Percentiles rank a stretch among this genome's conserved stretches.
Conservation (phyloP, 139 green algal species). For the Picochlorum costavermella region DNA sequence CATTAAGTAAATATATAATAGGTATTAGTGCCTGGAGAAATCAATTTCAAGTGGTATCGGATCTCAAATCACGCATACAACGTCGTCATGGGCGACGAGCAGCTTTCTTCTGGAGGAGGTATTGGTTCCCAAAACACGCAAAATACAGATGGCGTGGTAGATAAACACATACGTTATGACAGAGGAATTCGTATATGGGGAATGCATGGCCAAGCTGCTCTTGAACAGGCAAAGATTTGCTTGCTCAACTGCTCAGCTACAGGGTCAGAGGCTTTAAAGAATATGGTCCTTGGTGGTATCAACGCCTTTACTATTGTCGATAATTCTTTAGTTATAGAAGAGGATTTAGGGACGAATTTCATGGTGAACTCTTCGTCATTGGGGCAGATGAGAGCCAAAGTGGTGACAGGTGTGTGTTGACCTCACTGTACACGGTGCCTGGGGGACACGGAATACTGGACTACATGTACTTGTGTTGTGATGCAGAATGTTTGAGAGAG, state of each 20-base stretch:
- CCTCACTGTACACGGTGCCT: neutral
- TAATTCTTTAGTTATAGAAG: slow-evolving; percentile 45
- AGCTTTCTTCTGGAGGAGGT: neutral
- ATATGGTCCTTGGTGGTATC: slow-evolving; percentile 94
- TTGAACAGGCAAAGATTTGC: slow-evolving; percentile 59
- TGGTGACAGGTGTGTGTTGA: neutral
- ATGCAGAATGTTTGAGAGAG: slow-evolving; percentile 64
- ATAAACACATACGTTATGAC: slow-evolving; percentile 69
- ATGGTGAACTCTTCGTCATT: slow-evolving; percentile 56
- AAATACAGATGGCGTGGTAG: neutral
- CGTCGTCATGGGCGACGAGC: neutral
- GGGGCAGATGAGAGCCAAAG: slow-evolving; percentile 48
- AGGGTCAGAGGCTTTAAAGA: slow-evolving; percentile 90
- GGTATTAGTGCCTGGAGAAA: no score
- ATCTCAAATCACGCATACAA: neutral
- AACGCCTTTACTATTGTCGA: slow-evolving; percentile 91
- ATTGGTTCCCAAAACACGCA: neutral
- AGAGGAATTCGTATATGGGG: slow-evolving; percentile 84
- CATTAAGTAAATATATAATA: no score
- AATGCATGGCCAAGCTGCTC: slow-evolving; percentile 60
- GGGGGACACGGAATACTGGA: no score
- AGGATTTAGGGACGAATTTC: slow-evolving; percentile 94
- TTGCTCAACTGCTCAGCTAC: slow-evolving; percentile 62
- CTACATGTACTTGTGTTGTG: neutral
- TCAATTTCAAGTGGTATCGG: no score